Percentiles rank a stretch among this genome's conserved stretches.
These are phyloP conservation scores for Hypoxylon sp. DNA, from an alignment of 2,329 filamentous ascomycete genomes.

Conservation along the genomic window DNA sequence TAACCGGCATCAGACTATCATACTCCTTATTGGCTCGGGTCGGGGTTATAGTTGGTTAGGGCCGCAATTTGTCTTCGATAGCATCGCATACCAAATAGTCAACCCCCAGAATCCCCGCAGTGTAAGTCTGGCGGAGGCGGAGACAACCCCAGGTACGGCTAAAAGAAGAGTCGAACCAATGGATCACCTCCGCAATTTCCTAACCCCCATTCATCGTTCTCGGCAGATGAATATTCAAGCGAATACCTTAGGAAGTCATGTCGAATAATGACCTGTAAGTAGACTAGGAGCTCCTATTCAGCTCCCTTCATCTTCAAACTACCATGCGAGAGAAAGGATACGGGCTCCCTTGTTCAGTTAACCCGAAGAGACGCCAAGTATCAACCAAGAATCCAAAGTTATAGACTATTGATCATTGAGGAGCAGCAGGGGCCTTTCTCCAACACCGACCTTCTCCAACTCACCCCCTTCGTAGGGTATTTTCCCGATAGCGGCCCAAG, in stretches of 20 bases:
- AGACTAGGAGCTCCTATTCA: background rate
- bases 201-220: constrained; percentile 9
- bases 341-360: constrained; percentile 11
- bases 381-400: background rate
- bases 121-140: constrained; percentile 17
- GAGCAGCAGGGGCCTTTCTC: constrained; percentile 16
- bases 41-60: constrained; percentile 5
- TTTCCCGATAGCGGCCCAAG: constrained; percentile 35
- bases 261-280: background rate
- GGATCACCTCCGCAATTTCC: constrained; percentile 17
- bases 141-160: constrained; percentile 38
- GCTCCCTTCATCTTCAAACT: background rate
- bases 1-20: constrained; percentile 25
- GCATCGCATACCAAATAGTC: background rate
- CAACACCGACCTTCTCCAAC: constrained; percentile 43
- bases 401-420: constrained; percentile 11
- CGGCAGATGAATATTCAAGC: constrained; percentile 34
- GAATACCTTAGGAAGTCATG: background rate
- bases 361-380: constrained; percentile 1
- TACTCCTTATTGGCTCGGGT: constrained; percentile 1
- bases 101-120: constrained; percentile 38
- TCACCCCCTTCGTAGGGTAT: constrained; percentile 25
- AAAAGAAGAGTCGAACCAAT: constrained; percentile 29
- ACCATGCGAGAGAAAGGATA: constrained; percentile 13
- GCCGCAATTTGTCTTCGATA: constrained; percentile 6